Conservation (phyloP, 768 basidiomycete genomes). For the Clavaria fumosa region DNA sequence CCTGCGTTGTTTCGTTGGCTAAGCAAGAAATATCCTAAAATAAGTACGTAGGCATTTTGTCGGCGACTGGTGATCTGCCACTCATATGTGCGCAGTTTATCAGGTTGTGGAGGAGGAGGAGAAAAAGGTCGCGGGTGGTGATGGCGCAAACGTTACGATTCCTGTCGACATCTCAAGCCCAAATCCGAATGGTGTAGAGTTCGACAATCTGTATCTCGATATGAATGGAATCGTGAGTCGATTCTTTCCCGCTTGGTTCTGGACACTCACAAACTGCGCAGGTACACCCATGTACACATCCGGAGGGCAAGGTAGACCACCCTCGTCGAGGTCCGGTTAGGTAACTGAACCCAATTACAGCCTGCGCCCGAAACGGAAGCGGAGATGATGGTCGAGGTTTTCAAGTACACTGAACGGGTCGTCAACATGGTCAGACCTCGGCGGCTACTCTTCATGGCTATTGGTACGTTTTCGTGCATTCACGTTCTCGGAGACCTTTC, state of each 20-base stretch:
- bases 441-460: conserved; percentile 95
- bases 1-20: conserved; percentile 97
- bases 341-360: conserved; percentile 22
- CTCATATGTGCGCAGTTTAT: conserved; percentile 29
- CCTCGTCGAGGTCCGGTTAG: not conserved
- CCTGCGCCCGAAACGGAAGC: conserved; percentile 96
- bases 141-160: conserved; percentile 50
- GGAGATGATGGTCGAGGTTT: conserved; percentile 98
- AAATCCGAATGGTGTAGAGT: conserved; percentile 94
- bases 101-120: conserved; percentile 82
- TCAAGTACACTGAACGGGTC: conserved; percentile 91
- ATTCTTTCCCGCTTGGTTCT: not conserved
- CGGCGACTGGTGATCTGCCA: not conserved
- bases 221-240: conserved; percentile 93
- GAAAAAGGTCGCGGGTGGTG: conserved; percentile 44
- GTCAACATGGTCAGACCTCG: conserved; percentile 95
- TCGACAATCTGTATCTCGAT: conserved; percentile 93
- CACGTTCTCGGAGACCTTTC: not conserved
- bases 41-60: conserved; percentile 37
- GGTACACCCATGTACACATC: conserved; percentile 99
- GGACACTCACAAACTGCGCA: conserved; percentile 15
- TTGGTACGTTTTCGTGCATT: conserved; percentile 40
- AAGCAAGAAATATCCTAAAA: conserved; percentile 97
- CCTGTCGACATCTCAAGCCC: conserved; percentile 65
- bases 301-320: conserved; percentile 75